These are phyloP conservation scores for Hypoxylon subgilvum DNA, from an alignment of 495 filamentous ascomycete species.

Conservation along the genomic window DNA sequence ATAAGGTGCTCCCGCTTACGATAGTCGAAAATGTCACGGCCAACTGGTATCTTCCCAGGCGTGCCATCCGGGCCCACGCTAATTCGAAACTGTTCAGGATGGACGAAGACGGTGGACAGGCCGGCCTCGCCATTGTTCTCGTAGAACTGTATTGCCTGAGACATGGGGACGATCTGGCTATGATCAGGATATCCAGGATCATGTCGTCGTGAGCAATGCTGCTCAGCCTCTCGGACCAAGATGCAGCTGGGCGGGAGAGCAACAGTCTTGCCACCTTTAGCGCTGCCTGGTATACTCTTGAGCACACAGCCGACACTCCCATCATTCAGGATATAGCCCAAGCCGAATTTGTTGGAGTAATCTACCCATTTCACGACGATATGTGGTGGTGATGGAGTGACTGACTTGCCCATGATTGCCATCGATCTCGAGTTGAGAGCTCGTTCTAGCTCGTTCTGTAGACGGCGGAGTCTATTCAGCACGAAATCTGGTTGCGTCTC, in stretches of 20 bases:
- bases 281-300: constrained; percentile 58
- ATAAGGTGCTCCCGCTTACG: constrained; percentile 75
- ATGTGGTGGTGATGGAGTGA: constrained; percentile 51
- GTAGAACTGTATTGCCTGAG: constrained; percentile 74
- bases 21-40: constrained; percentile 65
- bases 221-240: constrained; percentile 70
- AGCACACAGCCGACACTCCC: constrained; percentile 84
- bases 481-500: constrained; percentile 60
- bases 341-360: constrained; percentile 87
- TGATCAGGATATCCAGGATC: constrained; percentile 62
- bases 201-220: constrained; percentile 61
- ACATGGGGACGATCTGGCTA: constrained; percentile 69
- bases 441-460: constrained; percentile 61
- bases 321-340: constrained; percentile 85
- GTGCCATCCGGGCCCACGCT: constrained; percentile 58
- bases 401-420: constrained; percentile 51
- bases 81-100: constrained; percentile 65
- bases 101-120: constrained; percentile 66
- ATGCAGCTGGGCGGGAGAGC: constrained; percentile 68
- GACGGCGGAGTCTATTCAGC: constrained; percentile 52
- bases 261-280: constrained; percentile 53
- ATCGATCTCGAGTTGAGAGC: constrained; percentile 62
- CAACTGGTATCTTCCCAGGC: constrained; percentile 57
- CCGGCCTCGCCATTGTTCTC: constrained; percentile 73
- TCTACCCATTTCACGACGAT: constrained; percentile 93